Conservation (phyloP, 2,329 filamentous ascomycete genomes). For the Cladosporium sp. region DNA sequence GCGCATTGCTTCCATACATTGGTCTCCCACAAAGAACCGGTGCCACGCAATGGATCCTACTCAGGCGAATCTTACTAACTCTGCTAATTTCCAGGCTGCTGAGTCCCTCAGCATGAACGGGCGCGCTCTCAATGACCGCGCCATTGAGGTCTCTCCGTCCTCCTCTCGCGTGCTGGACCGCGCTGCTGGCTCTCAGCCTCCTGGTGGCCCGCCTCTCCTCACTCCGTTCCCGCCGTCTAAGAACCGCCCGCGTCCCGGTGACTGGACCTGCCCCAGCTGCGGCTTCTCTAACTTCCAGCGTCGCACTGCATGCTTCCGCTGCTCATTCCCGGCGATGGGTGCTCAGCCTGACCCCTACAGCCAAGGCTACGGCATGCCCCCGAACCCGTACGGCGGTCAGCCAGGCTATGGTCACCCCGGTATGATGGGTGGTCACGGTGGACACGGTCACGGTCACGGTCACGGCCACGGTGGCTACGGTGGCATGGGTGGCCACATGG, state of each 20-base stretch:
- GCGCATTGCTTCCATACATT: too few species aligned
- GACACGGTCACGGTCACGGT: slow-evolving; percentile 8
- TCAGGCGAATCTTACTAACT: background rate
- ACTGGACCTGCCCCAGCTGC: slow-evolving; percentile 98
- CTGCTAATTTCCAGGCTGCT: slow-evolving; percentile 60
- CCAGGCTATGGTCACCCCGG: slow-evolving; percentile 55
- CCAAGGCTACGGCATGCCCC: slow-evolving; percentile 46
- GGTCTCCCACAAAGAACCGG: too few species aligned
- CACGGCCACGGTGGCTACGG: slow-evolving; percentile 32
- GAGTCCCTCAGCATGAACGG: slow-evolving; percentile 99
- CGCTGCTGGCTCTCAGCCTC: slow-evolving; percentile 60
- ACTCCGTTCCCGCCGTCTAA: slow-evolving; percentile 98
- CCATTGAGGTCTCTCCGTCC: slow-evolving; percentile 95
- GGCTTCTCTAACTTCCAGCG: slow-evolving; percentile 99
- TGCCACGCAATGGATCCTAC: background rate
- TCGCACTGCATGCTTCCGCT: slow-evolving; percentile 96
- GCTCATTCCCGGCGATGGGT: slow-evolving; percentile 93
- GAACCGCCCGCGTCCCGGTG: slow-evolving; percentile 91
- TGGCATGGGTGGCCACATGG: slow-evolving; percentile 36
- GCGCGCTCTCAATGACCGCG: slow-evolving; percentile 94
- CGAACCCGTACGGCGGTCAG: slow-evolving; percentile 33
- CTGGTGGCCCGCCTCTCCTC: slow-evolving; percentile 54
- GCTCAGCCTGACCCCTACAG: slow-evolving; percentile 60
- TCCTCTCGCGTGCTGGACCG: slow-evolving; percentile 95
- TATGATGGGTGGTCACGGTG: slow-evolving; percentile 61